These are phyloP conservation scores for Synura sp. DNA, from an alignment of 352 stramenopile genomes.

Conservation along the genomic window DNA sequence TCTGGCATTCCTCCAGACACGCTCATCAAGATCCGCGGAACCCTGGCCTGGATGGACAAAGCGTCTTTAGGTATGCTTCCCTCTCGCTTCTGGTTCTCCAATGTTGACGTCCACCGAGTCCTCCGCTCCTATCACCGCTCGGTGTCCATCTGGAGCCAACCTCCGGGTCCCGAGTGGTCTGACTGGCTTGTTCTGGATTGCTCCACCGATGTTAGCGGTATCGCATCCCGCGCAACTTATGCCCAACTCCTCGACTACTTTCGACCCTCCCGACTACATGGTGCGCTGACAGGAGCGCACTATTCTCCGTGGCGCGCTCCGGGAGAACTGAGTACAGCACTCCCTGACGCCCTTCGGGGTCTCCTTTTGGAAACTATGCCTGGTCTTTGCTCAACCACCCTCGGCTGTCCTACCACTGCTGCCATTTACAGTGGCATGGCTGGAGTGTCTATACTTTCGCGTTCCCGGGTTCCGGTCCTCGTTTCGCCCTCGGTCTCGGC, in stretches of 20 bases:
- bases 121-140: slow-evolving; percentile 4
- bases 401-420: background rate
- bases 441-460: background rate
- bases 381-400: background rate
- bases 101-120: slow-evolving; percentile 11
- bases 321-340: background rate
- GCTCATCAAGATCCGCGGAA: background rate
- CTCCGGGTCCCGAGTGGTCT: background rate
- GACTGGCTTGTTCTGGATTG: slow-evolving; percentile 11
- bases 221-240: background rate
- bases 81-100: background rate
- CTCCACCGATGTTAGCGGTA: background rate
- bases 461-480: background rate
- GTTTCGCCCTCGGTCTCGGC: background rate
- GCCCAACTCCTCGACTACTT: background rate
- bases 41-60: background rate
- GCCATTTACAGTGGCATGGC: background rate
- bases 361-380: background rate
- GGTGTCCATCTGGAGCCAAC: background rate
- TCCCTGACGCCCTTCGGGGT: background rate
- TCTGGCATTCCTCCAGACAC: background rate
- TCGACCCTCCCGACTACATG: background rate
- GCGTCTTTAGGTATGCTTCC: background rate
- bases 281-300: background rate
- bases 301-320: slow-evolving; percentile 2